A percentile compares a stretch with the other conserved stretches of the same genome.
These are phyloP conservation scores for Lolium rigidum DNA, from an alignment of 176 grass and related monocot genomes.

Conservation along the genomic window DNA sequence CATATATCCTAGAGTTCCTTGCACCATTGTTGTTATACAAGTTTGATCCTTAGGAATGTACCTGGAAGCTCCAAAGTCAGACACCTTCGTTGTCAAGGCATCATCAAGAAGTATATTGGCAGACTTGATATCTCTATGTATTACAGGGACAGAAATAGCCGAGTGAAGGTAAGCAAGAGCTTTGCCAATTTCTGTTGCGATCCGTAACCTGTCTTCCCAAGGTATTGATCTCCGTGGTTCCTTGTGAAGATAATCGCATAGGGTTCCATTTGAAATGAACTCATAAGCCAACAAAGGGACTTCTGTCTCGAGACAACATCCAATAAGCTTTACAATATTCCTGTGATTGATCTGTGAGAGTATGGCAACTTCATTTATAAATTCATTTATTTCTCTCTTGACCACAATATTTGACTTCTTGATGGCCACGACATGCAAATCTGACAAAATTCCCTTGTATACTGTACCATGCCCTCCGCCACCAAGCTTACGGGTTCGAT, in stretches of 20 bases:
- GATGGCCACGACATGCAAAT: not conserved
- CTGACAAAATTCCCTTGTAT: too few relatives aligned
- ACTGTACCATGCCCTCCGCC: too few relatives aligned
- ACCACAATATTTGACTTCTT: constrained; percentile 12
- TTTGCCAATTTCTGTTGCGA: not conserved
- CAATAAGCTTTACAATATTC: constrained; percentile 8
- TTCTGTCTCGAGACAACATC: constrained; percentile 20
- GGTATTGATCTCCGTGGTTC: not conserved
- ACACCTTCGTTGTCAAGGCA: not conserved
- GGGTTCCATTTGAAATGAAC: constrained; percentile 20
- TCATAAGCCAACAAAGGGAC: constrained; percentile 24
- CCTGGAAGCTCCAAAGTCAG: constrained; percentile 17
- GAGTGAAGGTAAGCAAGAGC: constrained; percentile 20
- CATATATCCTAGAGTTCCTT: constrained; percentile 13
- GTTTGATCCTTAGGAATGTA: not conserved
- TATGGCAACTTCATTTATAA: constrained; percentile 25
- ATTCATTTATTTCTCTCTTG: not conserved
- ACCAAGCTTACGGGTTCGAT: too few relatives aligned
- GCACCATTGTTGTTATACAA: not conserved
- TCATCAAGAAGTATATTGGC: constrained; percentile 31
- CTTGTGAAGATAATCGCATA: constrained; percentile 20
- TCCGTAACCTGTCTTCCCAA: not conserved
- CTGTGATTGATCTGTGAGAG: not conserved
- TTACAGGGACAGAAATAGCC: not conserved
- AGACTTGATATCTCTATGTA: constrained; percentile 26